Conservation (phyloP, 2,329 filamentous ascomycete genomes). For the Aspergillus eucalypticola region DNA sequence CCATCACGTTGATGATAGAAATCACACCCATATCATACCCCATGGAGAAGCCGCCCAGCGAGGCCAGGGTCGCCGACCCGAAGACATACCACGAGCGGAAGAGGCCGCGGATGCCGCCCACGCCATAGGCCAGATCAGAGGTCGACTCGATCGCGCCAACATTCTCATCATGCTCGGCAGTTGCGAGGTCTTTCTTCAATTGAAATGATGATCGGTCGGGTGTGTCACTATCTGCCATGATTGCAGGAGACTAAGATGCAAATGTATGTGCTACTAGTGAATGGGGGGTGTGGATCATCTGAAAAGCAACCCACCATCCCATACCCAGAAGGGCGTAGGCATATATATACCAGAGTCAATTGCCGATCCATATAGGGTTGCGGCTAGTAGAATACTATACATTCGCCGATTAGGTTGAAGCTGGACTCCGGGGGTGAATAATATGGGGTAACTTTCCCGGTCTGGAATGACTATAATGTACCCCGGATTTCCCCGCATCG, state of each 20-base stretch:
- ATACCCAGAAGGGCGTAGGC: not conserved
- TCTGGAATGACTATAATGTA: not conserved
- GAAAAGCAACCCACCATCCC: too few species aligned
- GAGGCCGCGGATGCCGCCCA: slow-evolving; percentile 33
- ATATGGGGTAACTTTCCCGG: not conserved
- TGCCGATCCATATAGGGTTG: not conserved
- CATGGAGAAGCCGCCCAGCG: slow-evolving; percentile 44
- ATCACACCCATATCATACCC: slow-evolving; percentile 50
- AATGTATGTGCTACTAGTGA: not conserved
- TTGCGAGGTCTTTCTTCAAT: not conserved
- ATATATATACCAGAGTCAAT: not conserved
- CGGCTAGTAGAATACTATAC: not conserved
- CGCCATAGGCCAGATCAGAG: slow-evolving; percentile 26
- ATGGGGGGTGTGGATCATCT: not conserved
- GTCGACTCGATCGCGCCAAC: not conserved
- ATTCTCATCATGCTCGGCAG: not conserved
- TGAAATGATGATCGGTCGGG: not conserved
- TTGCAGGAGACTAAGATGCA: not conserved
- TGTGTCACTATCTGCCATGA: not conserved
- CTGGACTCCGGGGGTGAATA: not conserved
- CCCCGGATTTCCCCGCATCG: not conserved
- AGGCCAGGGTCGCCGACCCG: slow-evolving; percentile 43
- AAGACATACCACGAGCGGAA: slow-evolving; percentile 42
- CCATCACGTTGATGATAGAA: slow-evolving; percentile 49
- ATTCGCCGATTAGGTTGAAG: not conserved